Base-by-base conservation (phyloP, 805 yeast species). In the Limtongia smithiae region DNA sequence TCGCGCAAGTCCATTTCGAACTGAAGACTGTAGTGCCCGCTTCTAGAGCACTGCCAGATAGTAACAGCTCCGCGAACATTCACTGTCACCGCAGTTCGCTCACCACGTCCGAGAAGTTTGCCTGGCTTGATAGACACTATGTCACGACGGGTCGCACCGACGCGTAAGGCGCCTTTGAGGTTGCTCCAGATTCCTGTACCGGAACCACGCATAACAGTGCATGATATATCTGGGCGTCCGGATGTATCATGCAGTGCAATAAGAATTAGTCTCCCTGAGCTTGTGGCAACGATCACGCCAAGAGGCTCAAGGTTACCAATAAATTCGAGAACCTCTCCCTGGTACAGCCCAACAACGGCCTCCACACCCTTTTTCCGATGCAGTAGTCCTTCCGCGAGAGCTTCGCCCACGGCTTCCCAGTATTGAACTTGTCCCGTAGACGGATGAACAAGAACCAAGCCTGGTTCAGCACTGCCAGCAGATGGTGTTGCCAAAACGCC, bases 371-470 rank as follows among this genome's bases (percentile, higher is more conserved):
- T 62, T 37, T 65, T 65, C 41, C 67, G 67, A 66, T 77, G 68
- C 41, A 81, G 70, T 27, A 82, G 65, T 28, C 85, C 81, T 56
- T 78, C 72, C 1, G 86, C 79, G 0, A 88, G 81, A 0, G 88
- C 85, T 50, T 78, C 78, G 54, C 79, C 82, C 11, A 87, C 79
- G 46, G 86, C 78, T 61, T 86, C 95, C 69, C 83, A 84, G 65
- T 82, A 89, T 22, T 76, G 74, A 41, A 85, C 66, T 17, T 65
- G 62, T 0, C 96, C 95, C 0, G 79, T 59, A 17, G 71, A 63
- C 0, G 82, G 71, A 60, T 82, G 79, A 18, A 86, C 72, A 4
- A 83, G 76, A 5, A 84, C 80, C 34, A 88, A 67, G 8, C 96
- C 96, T 0, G 94, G 91, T 44, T 73, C 74, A 2, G 63, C 51